Evolutionary conservation across 805 yeast genomes (phyloP).

Genomic region (Myxozyma neotropica): DNA sequence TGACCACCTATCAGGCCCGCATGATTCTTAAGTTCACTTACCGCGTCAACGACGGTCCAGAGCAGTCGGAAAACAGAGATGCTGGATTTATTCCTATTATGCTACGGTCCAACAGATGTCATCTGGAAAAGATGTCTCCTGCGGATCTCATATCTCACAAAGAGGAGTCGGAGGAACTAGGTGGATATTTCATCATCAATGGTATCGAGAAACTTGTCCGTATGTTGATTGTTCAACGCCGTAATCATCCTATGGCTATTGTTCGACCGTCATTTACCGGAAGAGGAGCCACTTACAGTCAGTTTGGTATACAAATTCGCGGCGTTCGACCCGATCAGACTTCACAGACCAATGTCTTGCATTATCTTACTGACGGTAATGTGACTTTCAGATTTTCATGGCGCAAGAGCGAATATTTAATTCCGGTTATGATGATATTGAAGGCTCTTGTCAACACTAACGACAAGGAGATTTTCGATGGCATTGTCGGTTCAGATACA

Average conservation of each 20-base stretch:
- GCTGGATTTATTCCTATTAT: slow-evolving; percentile 90
- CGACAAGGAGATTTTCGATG: slow-evolving; percentile 95
- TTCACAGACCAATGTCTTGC: slow-evolving; percentile 96
- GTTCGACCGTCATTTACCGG: slow-evolving; percentile 91
- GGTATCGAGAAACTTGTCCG: slow-evolving; percentile 96
- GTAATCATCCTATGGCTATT: slow-evolving; percentile 98
- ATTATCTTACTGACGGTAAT: slow-evolving; percentile 92
- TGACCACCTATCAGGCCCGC: slow-evolving; percentile 78
- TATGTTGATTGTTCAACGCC: slow-evolving; percentile 96
- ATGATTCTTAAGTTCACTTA: slow-evolving; percentile 77
- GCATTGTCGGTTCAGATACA: slow-evolving; percentile 87
- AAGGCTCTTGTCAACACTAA: slow-evolving; percentile 88
- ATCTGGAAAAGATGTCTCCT: slow-evolving; percentile 81
- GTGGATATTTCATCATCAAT: slow-evolving; percentile 94
- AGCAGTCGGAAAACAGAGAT: slow-evolving; percentile 75
- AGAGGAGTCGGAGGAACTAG: slow-evolving; percentile 94
- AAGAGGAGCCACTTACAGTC: slow-evolving; percentile 88
- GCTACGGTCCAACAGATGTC: slow-evolving; percentile 90
- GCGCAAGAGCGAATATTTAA: slow-evolving; percentile 92
- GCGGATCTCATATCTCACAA: slow-evolving; percentile 70
- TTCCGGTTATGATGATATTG: slow-evolving; percentile 89
- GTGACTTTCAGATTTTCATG: slow-evolving; percentile 96
- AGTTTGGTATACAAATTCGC: slow-evolving; percentile 91
- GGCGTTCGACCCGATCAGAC: slow-evolving; percentile 96
- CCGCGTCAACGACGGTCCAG: slow-evolving; percentile 87